Evolutionary conservation across 805 yeast species (phyloP), one percentile per base, ranked within the genome.

Genomic region (Torulaspora delbrueckii): DNA sequence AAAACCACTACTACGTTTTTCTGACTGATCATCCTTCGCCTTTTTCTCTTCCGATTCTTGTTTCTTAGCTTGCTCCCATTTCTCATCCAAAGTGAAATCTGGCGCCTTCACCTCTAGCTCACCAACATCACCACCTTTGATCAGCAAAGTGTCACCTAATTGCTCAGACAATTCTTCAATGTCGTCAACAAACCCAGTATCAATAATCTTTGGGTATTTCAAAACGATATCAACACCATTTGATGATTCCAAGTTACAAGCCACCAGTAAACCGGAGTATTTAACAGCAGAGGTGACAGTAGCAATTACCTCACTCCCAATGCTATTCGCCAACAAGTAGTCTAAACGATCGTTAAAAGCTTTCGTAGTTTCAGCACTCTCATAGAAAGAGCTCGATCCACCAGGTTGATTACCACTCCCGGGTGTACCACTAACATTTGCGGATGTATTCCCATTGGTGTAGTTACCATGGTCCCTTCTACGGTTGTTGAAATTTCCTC

Each of bases 281-380:
- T 73, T 66, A 2, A 76, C 71, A 10, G 91, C 91, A 0, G 86
- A 74, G 22, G 77, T 66, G 1, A 82, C 78, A 3, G 88, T 78
- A 5, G 79, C 82, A 10, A 70, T 70, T 9, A 77, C 79, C 25
- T 69, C 67, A 25, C 75, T 70, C 14, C 95, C 86, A 34, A 84
- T 67, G 5, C 88, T 70, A 51, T 78, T 78, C 31, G 77, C 71
- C 36, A 84, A 64, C 40, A 82, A 68, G 51, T 64, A 80, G 37
- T 76, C 59, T 45, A 82, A 67, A 45, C 86, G 72, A 53, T 82
- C 86, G 53, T 74, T 71, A 74, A 77, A 71, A 57, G 45, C 64
- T 62, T 44, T 59, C 5, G 60, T 51, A 12, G 55, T 56, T 13
- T 64, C 66, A 16, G 58, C 54, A 35, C 53, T 53, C 37, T 61